Conservation (phyloP, 495 filamentous ascomycete genomes). For the Tuber magnatum region DNA sequence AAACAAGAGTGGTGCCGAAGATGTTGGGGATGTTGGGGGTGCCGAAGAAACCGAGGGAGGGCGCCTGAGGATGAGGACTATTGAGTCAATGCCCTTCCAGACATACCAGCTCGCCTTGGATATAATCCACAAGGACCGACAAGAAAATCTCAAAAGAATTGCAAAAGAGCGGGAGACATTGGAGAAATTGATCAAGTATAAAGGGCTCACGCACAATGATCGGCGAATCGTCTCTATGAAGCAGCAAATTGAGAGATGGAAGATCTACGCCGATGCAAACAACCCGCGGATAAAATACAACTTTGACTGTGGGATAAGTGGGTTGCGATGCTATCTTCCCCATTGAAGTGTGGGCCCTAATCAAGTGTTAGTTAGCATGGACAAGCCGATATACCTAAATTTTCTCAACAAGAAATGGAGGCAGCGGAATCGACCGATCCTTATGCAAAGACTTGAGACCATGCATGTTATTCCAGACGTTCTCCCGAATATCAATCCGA, state of each 20-base stretch:
- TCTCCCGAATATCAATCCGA: slow-evolving; percentile 73
- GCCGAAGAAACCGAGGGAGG: slow-evolving; percentile 40
- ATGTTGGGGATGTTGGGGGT: slow-evolving; percentile 43
- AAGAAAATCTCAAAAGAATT: slow-evolving; percentile 68
- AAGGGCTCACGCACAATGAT: slow-evolving; percentile 56
- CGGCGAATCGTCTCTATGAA: slow-evolving; percentile 62
- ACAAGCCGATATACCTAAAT: slow-evolving; percentile 90
- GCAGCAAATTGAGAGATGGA: slow-evolving; percentile 66
- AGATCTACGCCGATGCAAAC: slow-evolving; percentile 89
- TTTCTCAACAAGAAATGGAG: slow-evolving; percentile 84
- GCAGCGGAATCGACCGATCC: slow-evolving; percentile 62
- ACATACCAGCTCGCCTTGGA: slow-evolving; percentile 94
- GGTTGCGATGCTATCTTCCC: slow-evolving; percentile 32
- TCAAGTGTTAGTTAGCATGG: slow-evolving; percentile 52
- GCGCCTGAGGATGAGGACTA: slow-evolving; percentile 52
- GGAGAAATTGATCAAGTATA: slow-evolving; percentile 49
- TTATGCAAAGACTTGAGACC: slow-evolving; percentile 80
- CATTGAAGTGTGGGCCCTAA: neutral
- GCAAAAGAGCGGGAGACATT: slow-evolving; percentile 55
- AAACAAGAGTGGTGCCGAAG: slow-evolving; percentile 17
- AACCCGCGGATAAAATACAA: slow-evolving; percentile 88
- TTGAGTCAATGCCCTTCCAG: slow-evolving; percentile 78
- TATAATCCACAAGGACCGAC: slow-evolving; percentile 68
- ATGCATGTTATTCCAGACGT: slow-evolving; percentile 89
- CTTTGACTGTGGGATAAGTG: slow-evolving; percentile 89